A percentile compares a stretch with the other conserved stretches of the same genome.
Evolutionary conservation across 2,329 filamentous ascomycete species (phyloP).

Genomic region (Sclerotinia borealis): DNA sequence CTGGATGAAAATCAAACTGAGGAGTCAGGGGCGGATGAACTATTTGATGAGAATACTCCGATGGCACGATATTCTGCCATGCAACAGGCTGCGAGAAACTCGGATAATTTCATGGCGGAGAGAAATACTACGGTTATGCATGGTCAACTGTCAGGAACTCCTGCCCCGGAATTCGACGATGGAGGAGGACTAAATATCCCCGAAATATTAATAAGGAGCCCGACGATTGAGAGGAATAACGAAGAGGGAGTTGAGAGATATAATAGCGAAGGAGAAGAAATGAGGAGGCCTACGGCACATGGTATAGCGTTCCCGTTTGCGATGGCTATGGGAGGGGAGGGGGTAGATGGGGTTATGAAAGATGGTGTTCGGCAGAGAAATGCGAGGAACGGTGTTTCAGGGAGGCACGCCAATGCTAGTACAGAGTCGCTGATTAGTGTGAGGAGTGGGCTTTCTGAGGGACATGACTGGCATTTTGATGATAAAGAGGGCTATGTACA

Average conservation of each 20-base stretch:
- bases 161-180: neutral
- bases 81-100: slow-evolving; percentile 34
- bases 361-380: neutral
- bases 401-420: neutral
- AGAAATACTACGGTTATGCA: neutral
- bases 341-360: neutral
- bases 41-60: slow-evolving; percentile 37
- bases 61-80: slow-evolving; percentile 39
- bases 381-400: neutral
- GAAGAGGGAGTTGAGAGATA: neutral
- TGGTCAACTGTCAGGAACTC: too few relatives aligned
- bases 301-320: slow-evolving; percentile 1
- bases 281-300: neutral
- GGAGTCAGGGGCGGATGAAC: slow-evolving; percentile 31
- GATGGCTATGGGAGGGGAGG: neutral
- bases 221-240: neutral
- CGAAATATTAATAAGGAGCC: neutral
- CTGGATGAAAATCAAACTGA: slow-evolving; percentile 48
- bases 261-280: neutral
- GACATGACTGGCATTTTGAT: neutral
- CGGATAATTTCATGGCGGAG: slow-evolving; percentile 28
- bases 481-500: neutral
- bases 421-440: neutral
- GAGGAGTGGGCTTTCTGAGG: neutral
- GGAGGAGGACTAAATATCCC: neutral